These are phyloP conservation scores for Helicostylum pulchrum DNA, from an alignment of 192 early-diverging fungal genomes.

Conservation along the genomic window DNA sequence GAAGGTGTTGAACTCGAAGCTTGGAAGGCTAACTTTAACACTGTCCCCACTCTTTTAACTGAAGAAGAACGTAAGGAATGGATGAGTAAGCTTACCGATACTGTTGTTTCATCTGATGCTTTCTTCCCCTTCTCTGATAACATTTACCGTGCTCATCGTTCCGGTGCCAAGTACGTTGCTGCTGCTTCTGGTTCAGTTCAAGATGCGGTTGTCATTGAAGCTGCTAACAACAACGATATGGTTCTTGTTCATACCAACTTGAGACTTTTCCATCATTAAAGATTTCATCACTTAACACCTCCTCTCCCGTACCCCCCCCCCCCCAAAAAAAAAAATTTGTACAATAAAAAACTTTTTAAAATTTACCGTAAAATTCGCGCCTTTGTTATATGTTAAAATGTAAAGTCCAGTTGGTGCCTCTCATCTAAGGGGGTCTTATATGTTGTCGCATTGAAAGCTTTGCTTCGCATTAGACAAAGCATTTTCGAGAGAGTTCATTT, in stretches of 20 bases:
- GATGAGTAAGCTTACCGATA: constrained; percentile 63
- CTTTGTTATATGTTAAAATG: too few relatives aligned
- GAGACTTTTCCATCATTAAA: constrained; percentile 95
- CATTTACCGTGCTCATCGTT: constrained; percentile 77
- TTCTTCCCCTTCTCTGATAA: constrained; percentile 99
- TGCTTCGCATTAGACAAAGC: too few relatives aligned
- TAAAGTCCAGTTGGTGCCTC: too few relatives aligned
- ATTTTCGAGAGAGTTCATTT: too few relatives aligned
- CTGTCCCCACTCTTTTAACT: constrained; percentile 76
- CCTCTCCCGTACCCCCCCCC: background rate
- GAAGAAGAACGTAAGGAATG: constrained; percentile 76
- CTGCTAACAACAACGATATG: constrained; percentile 81
- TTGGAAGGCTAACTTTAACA: constrained; percentile 81
- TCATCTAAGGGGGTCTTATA: too few relatives aligned
- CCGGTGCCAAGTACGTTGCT: constrained; percentile 86
- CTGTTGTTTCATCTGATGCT: constrained; percentile 92
- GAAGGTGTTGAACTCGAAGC: constrained; percentile 60
- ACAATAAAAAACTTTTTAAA: too few relatives aligned
- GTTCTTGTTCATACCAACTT: constrained; percentile 82
- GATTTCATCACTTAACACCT: background rate
- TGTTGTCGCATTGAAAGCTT: too few relatives aligned
- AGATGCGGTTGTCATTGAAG: constrained; percentile 80
- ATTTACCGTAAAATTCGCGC: too few relatives aligned
- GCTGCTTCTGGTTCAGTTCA: constrained; percentile 90
- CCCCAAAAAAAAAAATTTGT: background rate